phyloP scores from a whole-genome alignment of 225 moss, liverwort and hornwort species.

The Polytrichum commune region DNA sequence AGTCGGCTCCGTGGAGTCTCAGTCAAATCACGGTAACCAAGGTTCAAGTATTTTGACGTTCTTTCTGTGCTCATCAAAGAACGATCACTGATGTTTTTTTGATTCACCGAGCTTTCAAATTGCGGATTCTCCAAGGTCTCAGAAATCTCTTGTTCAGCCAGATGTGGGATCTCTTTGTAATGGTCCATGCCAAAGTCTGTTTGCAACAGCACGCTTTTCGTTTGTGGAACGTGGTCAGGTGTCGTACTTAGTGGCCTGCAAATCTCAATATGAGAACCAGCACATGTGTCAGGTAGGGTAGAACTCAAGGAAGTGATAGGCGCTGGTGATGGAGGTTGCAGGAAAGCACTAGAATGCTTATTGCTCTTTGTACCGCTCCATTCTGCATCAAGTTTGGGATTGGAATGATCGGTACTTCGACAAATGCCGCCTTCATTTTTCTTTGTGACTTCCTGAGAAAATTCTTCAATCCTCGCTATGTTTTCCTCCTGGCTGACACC shows the following conservation, averaged over 20 bases:
- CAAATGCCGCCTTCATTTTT: slow-evolving; percentile 9
- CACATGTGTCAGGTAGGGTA: neutral
- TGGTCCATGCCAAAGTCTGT: slow-evolving; percentile 19
- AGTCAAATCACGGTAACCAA: slow-evolving; percentile 49
- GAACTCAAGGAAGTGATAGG: slow-evolving; percentile 29
- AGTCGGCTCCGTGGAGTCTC: slow-evolving; percentile 28
- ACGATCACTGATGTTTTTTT: slow-evolving; percentile 26
- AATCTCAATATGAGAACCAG: slow-evolving; percentile 14
- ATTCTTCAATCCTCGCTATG: slow-evolving; percentile 19
- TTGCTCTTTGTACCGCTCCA: slow-evolving; percentile 6
- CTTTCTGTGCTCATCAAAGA: slow-evolving; percentile 45
- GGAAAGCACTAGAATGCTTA: slow-evolving; percentile 8
- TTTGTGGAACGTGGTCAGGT: slow-evolving; percentile 17
- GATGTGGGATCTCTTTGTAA: slow-evolving; percentile 14
- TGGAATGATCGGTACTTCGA: too few species aligned
- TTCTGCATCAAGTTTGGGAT: neutral
- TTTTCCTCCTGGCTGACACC: slow-evolving; percentile 8
- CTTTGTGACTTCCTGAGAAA: slow-evolving; percentile 33
- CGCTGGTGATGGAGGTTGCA: slow-evolving; percentile 12
- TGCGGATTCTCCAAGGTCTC: slow-evolving; percentile 14
- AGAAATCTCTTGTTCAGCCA: slow-evolving; percentile 6
- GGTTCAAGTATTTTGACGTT: slow-evolving; percentile 42
- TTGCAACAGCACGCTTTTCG: slow-evolving; percentile 31
- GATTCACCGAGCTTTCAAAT: slow-evolving; percentile 6
- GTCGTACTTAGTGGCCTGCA: slow-evolving; percentile 20